Evolutionary conservation across 2,329 filamentous ascomycete species (phyloP).

Genomic region (Penicillium expansum): DNA sequence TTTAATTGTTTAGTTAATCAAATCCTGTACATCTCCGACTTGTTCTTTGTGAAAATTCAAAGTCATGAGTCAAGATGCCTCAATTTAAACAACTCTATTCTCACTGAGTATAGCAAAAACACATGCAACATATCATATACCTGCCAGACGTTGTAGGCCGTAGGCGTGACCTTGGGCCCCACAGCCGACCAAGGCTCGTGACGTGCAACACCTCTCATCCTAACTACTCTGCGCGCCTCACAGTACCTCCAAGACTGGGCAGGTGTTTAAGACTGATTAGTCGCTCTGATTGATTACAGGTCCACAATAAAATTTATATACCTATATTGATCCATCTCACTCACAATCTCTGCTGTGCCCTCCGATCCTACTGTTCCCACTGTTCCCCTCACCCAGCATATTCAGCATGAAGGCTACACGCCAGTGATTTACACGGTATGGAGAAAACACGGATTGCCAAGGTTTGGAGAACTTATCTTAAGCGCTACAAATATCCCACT

Average conservation of each 20-base stretch:
- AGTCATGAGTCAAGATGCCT: background rate
- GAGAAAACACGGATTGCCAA: slow-evolving; percentile 47
- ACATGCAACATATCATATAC: background rate
- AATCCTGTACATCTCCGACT: background rate
- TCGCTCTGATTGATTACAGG: background rate
- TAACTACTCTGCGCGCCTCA: slow-evolving; percentile 5
- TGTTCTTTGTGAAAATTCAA: background rate
- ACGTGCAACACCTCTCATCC: slow-evolving; percentile 8
- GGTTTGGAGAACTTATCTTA: slow-evolving; percentile 26
- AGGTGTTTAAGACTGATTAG: background rate
- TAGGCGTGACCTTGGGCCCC: slow-evolving; percentile 6
- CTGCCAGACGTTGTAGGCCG: background rate
- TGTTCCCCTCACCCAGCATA: slow-evolving; percentile 4
- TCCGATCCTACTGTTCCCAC: background rate
- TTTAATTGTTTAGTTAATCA: background rate
- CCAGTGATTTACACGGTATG: slow-evolving; percentile 39
- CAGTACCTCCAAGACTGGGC: background rate
- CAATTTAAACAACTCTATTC: background rate
- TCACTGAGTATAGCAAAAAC: background rate
- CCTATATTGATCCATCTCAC: background rate
- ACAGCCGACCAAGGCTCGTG: slow-evolving; percentile 8
- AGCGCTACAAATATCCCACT: background rate
- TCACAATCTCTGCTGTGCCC: background rate
- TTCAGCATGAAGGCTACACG: slow-evolving; percentile 35
- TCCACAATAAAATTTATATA: background rate